These are phyloP conservation scores for Pelargonium citronellum DNA, from an alignment of 441 rosid genomes.

Conservation along the genomic window DNA sequence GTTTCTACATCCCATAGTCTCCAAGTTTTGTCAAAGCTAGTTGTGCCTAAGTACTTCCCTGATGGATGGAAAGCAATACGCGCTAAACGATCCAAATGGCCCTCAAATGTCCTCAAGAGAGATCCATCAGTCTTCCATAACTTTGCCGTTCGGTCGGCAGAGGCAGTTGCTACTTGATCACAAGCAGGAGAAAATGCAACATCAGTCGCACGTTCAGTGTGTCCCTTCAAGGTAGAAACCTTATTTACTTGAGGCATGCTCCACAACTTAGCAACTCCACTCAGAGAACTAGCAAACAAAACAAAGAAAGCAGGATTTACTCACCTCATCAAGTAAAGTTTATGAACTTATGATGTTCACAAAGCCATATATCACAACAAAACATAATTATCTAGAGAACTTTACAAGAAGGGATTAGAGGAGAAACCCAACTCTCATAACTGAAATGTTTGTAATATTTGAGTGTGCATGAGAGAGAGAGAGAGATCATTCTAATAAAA, in stretches of 20 bases:
- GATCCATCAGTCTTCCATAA: slow-evolving; percentile 81
- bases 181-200: slow-evolving; percentile 76
- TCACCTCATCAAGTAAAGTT: background rate
- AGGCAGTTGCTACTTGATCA: slow-evolving; percentile 72
- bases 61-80: slow-evolving; percentile 89
- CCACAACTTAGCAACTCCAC: slow-evolving; percentile 85
- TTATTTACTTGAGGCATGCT: slow-evolving; percentile 61
- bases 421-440: background rate
- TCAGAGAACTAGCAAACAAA: slow-evolving; percentile 49
- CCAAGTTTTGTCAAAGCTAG: slow-evolving; percentile 96
- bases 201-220: slow-evolving; percentile 85
- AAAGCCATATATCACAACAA: background rate
- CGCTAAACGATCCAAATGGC: slow-evolving; percentile 92
- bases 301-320: slow-evolving; percentile 21
- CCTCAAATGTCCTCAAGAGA: slow-evolving; percentile 62
- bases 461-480: background rate
- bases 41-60: slow-evolving; percentile 76
- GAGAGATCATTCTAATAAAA: background rate
- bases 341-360: background rate
- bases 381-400: background rate
- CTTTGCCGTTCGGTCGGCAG: slow-evolving; percentile 86
- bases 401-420: background rate
- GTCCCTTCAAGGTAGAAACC: slow-evolving; percentile 65
- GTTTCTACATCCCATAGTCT: slow-evolving; percentile 83
- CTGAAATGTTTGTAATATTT: background rate